These are phyloP conservation scores for Musa itinerans DNA, from an alignment of 176 grass and related monocot genomes.

Conservation along the genomic window DNA sequence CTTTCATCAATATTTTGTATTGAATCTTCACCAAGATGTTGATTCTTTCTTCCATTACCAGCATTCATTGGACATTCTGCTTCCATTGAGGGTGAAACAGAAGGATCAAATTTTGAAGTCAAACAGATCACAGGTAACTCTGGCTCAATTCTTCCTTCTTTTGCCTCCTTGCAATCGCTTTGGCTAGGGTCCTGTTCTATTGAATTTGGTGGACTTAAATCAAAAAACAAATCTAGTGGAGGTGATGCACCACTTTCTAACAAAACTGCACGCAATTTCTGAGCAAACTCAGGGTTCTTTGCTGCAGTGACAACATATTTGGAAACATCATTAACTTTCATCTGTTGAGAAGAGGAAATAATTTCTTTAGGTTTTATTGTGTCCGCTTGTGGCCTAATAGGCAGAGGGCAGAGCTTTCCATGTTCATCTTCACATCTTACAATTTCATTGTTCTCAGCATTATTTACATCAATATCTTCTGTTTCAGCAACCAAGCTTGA, in stretches of 20 bases:
- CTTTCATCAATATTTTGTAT: neutral
- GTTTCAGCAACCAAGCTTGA: slow-evolving; percentile 14
- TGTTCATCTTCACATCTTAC: slow-evolving; percentile 15
- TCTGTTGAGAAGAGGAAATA: slow-evolving; percentile 30
- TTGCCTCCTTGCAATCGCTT: slow-evolving; percentile 7
- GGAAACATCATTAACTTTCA: slow-evolving; percentile 50
- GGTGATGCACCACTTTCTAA: slow-evolving; percentile 54
- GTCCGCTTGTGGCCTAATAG: neutral
- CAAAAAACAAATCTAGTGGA: slow-evolving; percentile 44
- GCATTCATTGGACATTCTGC: slow-evolving; percentile 24
- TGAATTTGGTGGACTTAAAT: slow-evolving; percentile 25
- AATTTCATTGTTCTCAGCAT: neutral
- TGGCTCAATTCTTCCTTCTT: slow-evolving; percentile 11
- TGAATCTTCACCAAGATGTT: neutral
- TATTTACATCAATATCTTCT: slow-evolving; percentile 15
- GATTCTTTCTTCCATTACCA: neutral
- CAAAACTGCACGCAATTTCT: slow-evolving; percentile 58
- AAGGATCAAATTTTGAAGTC: neutral
- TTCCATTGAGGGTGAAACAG: neutral
- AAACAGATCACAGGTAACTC: neutral
- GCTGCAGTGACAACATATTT: slow-evolving; percentile 46
- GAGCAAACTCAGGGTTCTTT: slow-evolving; percentile 46
- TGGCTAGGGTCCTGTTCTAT: neutral
- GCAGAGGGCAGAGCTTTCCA: slow-evolving; percentile 3
- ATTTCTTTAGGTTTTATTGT: slow-evolving; percentile 5